These are phyloP conservation scores for Annona cherimola DNA, from an alignment of 164 flowering plant species.

Conservation along the genomic window DNA sequence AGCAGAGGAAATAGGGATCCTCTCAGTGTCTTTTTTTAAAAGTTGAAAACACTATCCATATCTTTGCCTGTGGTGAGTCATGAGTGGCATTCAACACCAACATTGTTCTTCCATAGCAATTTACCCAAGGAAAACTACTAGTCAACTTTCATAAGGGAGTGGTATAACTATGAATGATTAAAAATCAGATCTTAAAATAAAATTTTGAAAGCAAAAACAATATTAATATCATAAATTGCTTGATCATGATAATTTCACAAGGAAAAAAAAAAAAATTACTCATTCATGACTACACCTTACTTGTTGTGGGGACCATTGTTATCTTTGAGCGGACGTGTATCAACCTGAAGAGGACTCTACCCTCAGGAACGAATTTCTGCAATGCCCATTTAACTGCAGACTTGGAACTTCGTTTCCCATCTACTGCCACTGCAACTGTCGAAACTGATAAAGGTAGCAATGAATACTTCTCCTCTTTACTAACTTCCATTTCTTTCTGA, in stretches of 20 bases:
- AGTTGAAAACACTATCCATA: too few species aligned
- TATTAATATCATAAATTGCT: background rate
- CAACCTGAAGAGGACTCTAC: conserved; percentile 48
- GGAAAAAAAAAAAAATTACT: background rate
- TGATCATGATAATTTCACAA: background rate
- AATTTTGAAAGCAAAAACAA: background rate
- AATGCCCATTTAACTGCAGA: conserved; percentile 69
- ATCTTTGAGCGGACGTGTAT: conserved; percentile 53
- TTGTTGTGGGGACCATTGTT: conserved; percentile 50
- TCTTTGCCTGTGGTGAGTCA: too few species aligned
- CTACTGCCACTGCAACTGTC: conserved; percentile 54
- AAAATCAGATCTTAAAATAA: background rate
- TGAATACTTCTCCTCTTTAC: conserved; percentile 20
- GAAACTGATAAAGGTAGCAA: conserved; percentile 18
- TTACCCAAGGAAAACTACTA: background rate
- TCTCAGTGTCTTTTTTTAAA: too few species aligned
- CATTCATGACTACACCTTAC: conserved; percentile 29
- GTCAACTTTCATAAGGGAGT: background rate
- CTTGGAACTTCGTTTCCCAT: conserved; percentile 52
- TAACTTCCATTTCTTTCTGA: conserved; percentile 29
- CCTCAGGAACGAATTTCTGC: conserved; percentile 62
- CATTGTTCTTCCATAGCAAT: background rate
- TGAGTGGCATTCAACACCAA: background rate
- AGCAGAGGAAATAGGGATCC: too few species aligned
- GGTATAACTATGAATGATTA: background rate